phyloP scores from a whole-genome alignment of 352 stramenopile genomes.

The Phytophthora hybrid region DNA sequence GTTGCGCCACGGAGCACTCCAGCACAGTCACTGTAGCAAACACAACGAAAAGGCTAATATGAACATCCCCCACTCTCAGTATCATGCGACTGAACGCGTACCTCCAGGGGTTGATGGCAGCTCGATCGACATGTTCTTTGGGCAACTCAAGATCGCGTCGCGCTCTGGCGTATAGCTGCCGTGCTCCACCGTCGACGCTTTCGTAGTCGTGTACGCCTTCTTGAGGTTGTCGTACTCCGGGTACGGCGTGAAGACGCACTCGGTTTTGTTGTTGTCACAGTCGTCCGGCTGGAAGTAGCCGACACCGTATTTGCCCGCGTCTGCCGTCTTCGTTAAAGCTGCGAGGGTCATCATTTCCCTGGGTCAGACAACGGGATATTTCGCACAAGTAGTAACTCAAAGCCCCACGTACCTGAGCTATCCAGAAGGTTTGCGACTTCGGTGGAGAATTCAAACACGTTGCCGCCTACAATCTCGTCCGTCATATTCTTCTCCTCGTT shows the following conservation, averaged over 20 bases:
- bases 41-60: not conserved
- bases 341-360: not conserved
- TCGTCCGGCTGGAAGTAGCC: conserved; percentile 71
- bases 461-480: conserved; percentile 67
- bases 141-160: conserved; percentile 49
- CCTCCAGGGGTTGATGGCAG: conserved; percentile 37
- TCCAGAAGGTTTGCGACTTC: conserved; percentile 61
- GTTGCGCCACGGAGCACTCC: conserved; percentile 55
- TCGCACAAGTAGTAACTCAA: not conserved
- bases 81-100: conserved; percentile 6
- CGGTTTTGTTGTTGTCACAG: conserved; percentile 58
- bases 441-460: conserved; percentile 81
- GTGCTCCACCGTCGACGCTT: conserved; percentile 51
- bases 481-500: conserved; percentile 78
- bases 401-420: conserved; percentile 35
- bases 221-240: conserved; percentile 70
- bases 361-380: not conserved
- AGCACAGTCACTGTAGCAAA: conserved; percentile 45
- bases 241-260: conserved; percentile 63
- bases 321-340: conserved; percentile 54
- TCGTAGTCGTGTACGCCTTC: conserved; percentile 59
- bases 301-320: conserved; percentile 65
- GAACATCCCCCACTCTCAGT: not conserved
- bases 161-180: conserved; percentile 51
- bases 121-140: conserved; percentile 40